These are phyloP conservation scores for Saitozyma podzolica DNA, from an alignment of 768 basidiomycete species.

Conservation along the genomic window DNA sequence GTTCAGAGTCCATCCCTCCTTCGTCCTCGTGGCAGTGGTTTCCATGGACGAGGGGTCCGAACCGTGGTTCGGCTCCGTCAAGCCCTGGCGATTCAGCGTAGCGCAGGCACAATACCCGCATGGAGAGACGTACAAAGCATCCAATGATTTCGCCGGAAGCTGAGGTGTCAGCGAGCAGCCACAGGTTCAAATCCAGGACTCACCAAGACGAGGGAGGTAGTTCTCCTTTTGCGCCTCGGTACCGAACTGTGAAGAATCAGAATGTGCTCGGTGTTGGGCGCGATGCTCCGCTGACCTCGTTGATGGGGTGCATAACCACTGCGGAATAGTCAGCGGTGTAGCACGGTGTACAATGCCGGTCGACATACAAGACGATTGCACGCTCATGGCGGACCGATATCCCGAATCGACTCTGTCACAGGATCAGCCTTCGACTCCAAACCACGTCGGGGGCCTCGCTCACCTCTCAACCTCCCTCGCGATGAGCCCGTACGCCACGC, in stretches of 20 bases:
- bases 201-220: constrained; percentile 78
- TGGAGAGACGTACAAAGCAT: constrained; percentile 72
- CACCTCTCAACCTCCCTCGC: constrained; percentile 90
- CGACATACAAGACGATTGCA: constrained; percentile 70
- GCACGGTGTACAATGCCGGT: too few relatives aligned
- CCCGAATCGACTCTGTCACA: constrained; percentile 82
- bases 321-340: neutral
- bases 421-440: neutral
- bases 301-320: constrained; percentile 84
- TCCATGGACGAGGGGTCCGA: constrained; percentile 99
- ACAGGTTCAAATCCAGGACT: constrained; percentile 24
- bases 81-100: constrained; percentile 60
- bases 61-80: constrained; percentile 95
- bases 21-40: constrained; percentile 77
- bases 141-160: constrained; percentile 80
- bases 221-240: constrained; percentile 85
- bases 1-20: constrained; percentile 79
- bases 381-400: constrained; percentile 90
- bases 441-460: neutral
- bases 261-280: neutral
- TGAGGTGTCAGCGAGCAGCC: constrained; percentile 38
- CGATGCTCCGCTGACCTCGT: constrained; percentile 27
- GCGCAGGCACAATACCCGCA: neutral
- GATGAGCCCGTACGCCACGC: constrained; percentile 90
- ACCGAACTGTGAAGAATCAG: constrained; percentile 64